These are phyloP conservation scores for Fusarium abutilonis DNA, from an alignment of 2,329 filamentous ascomycete species.

Conservation along the genomic window DNA sequence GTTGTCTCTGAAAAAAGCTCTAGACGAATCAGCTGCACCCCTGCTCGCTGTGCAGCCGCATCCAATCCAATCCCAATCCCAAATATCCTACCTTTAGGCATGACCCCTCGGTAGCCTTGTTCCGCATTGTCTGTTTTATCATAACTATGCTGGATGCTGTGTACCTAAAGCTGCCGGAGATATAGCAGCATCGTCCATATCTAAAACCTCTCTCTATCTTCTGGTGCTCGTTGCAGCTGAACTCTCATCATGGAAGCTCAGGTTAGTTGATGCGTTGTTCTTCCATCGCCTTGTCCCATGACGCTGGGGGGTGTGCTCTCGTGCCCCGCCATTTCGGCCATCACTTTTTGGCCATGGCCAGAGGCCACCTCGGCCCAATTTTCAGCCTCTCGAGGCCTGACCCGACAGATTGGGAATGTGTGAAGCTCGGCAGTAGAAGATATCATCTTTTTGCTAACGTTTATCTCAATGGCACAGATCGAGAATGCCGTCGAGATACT, in stretches of 20 bases:
- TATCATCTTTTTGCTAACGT: conserved; percentile 21
- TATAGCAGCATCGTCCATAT: conserved; percentile 54
- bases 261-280: conserved; percentile 49
- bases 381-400: conserved; percentile 23
- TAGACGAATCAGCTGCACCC: conserved; percentile 19
- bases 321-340: conserved; percentile 46
- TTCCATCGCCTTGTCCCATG: conserved; percentile 37
- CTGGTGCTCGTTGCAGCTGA: conserved; percentile 31
- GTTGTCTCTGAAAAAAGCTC: conserved; percentile 18
- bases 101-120: conserved; percentile 56
- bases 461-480: conserved; percentile 65
- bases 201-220: conserved; percentile 14
- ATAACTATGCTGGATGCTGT: conserved; percentile 57
- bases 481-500: conserved; percentile 96
- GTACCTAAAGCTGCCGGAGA: conserved; percentile 54
- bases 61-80: conserved; percentile 18
- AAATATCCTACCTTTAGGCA: conserved; percentile 46
- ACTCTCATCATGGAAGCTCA: conserved; percentile 58
- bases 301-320: conserved; percentile 34
- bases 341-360: conserved; percentile 34
- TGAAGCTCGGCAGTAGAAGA: conserved; percentile 20
- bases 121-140: conserved; percentile 47
- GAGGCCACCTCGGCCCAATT: conserved; percentile 40
- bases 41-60: conserved; percentile 25
- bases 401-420: conserved; percentile 17